Evolutionary conservation across 2,329 filamentous ascomycete species (phyloP), one percentile per base, ranked within the genome.

Genomic region (Aspergillus fumigatus): DNA sequence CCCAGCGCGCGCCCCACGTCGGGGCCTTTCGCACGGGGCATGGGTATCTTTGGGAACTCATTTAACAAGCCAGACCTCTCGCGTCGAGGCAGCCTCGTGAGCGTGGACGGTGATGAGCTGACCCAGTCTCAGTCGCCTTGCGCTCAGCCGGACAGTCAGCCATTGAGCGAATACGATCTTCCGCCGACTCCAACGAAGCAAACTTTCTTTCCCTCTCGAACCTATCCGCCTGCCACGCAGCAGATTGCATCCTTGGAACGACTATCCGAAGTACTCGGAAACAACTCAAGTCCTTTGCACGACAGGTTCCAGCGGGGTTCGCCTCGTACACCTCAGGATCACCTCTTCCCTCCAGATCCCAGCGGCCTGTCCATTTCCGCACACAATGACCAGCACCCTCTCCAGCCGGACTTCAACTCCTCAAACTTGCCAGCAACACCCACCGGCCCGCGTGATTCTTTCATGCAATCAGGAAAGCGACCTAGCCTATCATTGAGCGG

Each of bases 141-240:
- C 14, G 79, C 75, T 45, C 74, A 78, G 55, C 70, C 77, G 32
- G 84, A 86, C 56, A 82, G 79, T 62, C 84, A 87, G 64, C 73
- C 77, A 4, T 80, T 81, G 53, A 79, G 76, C 19, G 90, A 92
- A 56, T 80, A 77, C 41, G 92, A 96, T 51, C 79, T 93, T 56
- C 92, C 93, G n/a, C 92, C 93, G 1, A 99, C 94, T 1, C 94
- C 94, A 0, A 97, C 94, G 0, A 97, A 96, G 73, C 73, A 74
- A 59, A 62, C 68, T 1, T 73, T 73, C 58, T 69, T 73, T 51
- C 69, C 72, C 17, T 73, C 70, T 41, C 65, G 70, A 53, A 73
- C 70, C 25, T 72, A 71, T 55, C 71, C 70, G 25, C 69, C 70
- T 1, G 50, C 67, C 11, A 61, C 68, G 6, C 68, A 69, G 26